These are phyloP conservation scores for Crithidia brevicula DNA, from an alignment of 208 protist species.

Conservation along the genomic window DNA sequence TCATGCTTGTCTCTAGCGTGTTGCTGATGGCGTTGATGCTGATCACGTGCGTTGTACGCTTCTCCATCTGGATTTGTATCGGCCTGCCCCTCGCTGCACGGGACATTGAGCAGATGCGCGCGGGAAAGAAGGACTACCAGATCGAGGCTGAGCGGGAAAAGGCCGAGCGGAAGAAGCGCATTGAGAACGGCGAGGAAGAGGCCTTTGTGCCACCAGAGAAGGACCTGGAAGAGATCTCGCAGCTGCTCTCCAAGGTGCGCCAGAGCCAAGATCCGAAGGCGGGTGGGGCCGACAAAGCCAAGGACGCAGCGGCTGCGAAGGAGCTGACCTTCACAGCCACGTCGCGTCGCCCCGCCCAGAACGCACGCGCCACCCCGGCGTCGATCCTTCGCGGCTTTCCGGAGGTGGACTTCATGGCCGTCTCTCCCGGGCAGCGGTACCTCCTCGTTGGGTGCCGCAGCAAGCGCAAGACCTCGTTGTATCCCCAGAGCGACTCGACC, in stretches of 20 bases:
- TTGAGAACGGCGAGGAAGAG: constrained; percentile 33
- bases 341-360: constrained; percentile 25
- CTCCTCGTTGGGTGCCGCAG: constrained; percentile 69
- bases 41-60: constrained; percentile 39
- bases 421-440: constrained; percentile 65
- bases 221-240: constrained; percentile 32
- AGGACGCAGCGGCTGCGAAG: background rate
- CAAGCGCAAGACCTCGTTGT: constrained; percentile 62
- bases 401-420: constrained; percentile 61
- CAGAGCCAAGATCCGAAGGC: background rate
- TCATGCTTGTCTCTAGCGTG: constrained; percentile 30
- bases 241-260: constrained; percentile 16
- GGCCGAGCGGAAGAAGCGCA: constrained; percentile 28
- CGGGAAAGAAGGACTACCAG: constrained; percentile 38
- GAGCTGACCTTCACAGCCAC: constrained; percentile 26
- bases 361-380: constrained; percentile 26
- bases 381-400: constrained; percentile 65
- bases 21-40: constrained; percentile 34
- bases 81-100: constrained; percentile 30
- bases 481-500: constrained; percentile 48
- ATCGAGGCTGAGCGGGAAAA: constrained; percentile 32
- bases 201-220: constrained; percentile 19
- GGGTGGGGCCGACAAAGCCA: background rate
- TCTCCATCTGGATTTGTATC: constrained; percentile 45
- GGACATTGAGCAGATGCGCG: constrained; percentile 35